These are phyloP conservation scores for Termitomyces sp. DNA, from an alignment of 768 basidiomycete species.

Conservation along the genomic window DNA sequence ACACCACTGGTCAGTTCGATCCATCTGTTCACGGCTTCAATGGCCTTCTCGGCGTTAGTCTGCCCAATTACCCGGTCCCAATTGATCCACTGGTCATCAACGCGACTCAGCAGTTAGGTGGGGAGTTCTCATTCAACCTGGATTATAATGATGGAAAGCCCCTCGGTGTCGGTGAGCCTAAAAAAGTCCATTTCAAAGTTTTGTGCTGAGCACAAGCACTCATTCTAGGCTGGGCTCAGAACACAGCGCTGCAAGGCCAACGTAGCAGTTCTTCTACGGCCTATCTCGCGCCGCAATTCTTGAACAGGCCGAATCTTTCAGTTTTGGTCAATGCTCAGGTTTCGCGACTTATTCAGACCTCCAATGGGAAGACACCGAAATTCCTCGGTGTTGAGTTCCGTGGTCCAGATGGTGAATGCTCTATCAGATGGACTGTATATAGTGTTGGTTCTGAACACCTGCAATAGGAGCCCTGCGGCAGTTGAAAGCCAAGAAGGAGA, in stretches of 20 bases:
- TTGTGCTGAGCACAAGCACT: neutral
- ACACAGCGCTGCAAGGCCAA: slow-evolving; percentile 4
- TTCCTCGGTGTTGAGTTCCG: slow-evolving; percentile 1
- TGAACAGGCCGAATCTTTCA: slow-evolving; percentile 7
- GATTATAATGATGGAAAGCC: slow-evolving; percentile 2
- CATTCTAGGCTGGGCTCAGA: slow-evolving; percentile 7
- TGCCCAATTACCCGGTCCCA: slow-evolving; percentile 12
- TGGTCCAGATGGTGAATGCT: neutral
- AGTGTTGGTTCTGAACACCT: no score
- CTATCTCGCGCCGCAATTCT: slow-evolving; percentile 8
- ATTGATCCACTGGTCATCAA: slow-evolving; percentile 4
- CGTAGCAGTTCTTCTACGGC: slow-evolving; percentile 16
- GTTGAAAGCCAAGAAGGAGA: slow-evolving; percentile 41
- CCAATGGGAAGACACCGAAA: neutral
- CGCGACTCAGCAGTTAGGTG: slow-evolving; percentile 1
- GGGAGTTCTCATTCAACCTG: slow-evolving; percentile 1
- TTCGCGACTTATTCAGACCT: slow-evolving; percentile 8
- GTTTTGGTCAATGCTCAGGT: slow-evolving; percentile 14
- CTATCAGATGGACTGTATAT: neutral
- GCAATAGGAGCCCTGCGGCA: neutral
- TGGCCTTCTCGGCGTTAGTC: slow-evolving; percentile 17
- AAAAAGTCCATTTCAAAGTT: neutral
- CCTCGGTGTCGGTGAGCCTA: slow-evolving; percentile 1
- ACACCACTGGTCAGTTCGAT: slow-evolving; percentile 21
- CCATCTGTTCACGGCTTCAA: slow-evolving; percentile 21